These are phyloP conservation scores for Daldinia concentrica DNA, from an alignment of 495 filamentous ascomycete genomes.

Conservation along the genomic window DNA sequence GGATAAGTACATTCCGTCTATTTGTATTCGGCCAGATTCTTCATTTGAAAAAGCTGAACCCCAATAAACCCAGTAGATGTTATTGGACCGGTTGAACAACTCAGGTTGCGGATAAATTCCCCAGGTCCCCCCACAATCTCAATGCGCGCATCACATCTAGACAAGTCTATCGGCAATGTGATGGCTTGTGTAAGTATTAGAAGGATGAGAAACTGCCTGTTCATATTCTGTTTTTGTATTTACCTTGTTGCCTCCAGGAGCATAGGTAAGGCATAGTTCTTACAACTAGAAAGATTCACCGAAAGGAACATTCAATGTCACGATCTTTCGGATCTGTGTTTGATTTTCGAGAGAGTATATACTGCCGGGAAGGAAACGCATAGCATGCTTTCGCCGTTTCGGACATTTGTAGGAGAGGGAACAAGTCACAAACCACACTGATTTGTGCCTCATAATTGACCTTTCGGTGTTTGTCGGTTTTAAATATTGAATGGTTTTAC, in stretches of 20 bases:
- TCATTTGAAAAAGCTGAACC: conserved; percentile 26
- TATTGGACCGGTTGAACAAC: conserved; percentile 41
- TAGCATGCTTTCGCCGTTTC: neutral
- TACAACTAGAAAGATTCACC: conserved; percentile 1
- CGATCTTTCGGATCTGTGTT: neutral
- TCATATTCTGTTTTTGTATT: conserved; percentile 26
- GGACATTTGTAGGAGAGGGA: neutral
- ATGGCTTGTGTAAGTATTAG: neutral
- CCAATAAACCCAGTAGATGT: conserved; percentile 31
- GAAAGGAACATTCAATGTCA: neutral
- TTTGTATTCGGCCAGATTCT: conserved; percentile 36
- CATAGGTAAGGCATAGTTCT: neutral
- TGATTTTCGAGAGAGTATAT: neutral
- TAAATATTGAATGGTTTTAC: no score
- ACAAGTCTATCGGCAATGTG: conserved; percentile 27
- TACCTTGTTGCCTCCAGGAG: neutral
- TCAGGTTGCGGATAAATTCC: conserved; percentile 44
- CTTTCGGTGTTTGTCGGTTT: conserved; percentile 5
- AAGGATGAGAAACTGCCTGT: neutral
- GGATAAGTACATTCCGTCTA: conserved; percentile 33
- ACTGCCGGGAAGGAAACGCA: neutral
- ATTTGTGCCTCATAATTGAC: neutral
- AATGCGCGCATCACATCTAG: conserved; percentile 12
- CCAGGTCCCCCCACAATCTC: conserved; percentile 41
- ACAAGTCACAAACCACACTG: neutral